Evolutionary conservation across 225 moss, liverwort and hornwort genomes (phyloP), one percentile per base, ranked within the genome.

Genomic region (Bryoerythrophyllum caledonicum): DNA sequence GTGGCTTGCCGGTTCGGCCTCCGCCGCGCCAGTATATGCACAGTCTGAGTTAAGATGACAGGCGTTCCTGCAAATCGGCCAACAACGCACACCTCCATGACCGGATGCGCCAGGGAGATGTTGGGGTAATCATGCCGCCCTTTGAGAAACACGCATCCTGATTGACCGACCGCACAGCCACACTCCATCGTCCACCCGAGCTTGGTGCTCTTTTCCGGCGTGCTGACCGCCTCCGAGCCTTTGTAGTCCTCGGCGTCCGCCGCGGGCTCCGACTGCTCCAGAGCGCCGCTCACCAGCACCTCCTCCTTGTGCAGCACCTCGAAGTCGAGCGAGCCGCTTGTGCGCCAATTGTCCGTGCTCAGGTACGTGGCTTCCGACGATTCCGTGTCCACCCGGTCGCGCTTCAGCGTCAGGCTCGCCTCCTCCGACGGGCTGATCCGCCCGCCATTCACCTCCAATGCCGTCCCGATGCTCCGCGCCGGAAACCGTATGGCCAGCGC

Each of bases 171-270:
- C 1, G 76, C 80, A 71, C 88, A 91, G 23, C 32, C 46, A 37
- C 86, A 86, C 52, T 91, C 86, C 90, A 91, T 91, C 8, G 70
- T 84, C 90, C 88, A 91, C 46, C 86, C 82, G 16, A 78, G 77
- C 76, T 90, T 84, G 71, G 56, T 79, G 63, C 77, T 86, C 73
- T 81, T 83, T 66, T 80, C 82, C 3, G 84, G 84, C 32, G 81
- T 75, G 59, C 76, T 84, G 46, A 76, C 80, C 20, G 70, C 77
- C 48, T 82, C 84, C 44, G 61, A 71, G 37, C 63, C 75, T 58
- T 75, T 82, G 15, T 62, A 72, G 5, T 70, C 68, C 5, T 78
- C 78, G 25, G 76, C 82, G 59, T 81, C 71, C 2, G 71, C 71
- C 4, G 75, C 76, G 19, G 83, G 79, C 68, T 80, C 63, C n/a